phyloP scores from a whole-genome alignment of 768 basidiomycete species.

The Boletus rubropictus region DNA sequence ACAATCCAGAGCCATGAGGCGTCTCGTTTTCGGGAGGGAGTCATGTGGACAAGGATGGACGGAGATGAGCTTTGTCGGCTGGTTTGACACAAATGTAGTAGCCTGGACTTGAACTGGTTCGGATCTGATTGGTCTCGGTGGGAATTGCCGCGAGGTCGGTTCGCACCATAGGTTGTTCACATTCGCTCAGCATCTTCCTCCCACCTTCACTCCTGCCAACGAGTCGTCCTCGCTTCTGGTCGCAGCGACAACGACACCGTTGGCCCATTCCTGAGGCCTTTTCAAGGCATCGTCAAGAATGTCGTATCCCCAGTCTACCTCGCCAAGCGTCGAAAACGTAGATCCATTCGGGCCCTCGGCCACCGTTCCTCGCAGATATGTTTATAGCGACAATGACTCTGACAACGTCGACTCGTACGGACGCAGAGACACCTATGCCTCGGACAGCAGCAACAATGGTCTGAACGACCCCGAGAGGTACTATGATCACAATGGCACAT shows the following conservation, averaged over 20 bases:
- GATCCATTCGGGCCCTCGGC: constrained; percentile 57
- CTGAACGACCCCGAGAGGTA: constrained; percentile 40
- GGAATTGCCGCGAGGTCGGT: constrained; percentile 19
- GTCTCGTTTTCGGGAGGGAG: neutral
- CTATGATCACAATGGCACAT: constrained; percentile 60
- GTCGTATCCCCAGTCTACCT: constrained; percentile 53
- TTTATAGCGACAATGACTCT: constrained; percentile 73
- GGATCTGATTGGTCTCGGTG: constrained; percentile 19
- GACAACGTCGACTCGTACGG: constrained; percentile 59
- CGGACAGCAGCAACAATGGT: constrained; percentile 62
- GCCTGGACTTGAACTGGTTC: constrained; percentile 18
- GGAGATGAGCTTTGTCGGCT: constrained; percentile 8
- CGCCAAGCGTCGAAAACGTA: constrained; percentile 53
- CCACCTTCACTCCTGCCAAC: constrained; percentile 1
- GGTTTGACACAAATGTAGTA: neutral
- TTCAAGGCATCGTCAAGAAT: constrained; percentile 21
- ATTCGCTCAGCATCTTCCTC: constrained; percentile 16
- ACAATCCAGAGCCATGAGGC: constrained; percentile 3
- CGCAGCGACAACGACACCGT: constrained; percentile 16
- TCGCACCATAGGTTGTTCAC: constrained; percentile 18
- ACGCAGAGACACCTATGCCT: constrained; percentile 62
- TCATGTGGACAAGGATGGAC: neutral
- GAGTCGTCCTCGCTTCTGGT: constrained; percentile 1
- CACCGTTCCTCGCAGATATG: constrained; percentile 36
- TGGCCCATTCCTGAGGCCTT: constrained; percentile 13